phyloP scores from a whole-genome alignment of 495 filamentous ascomycete species.

The Podospora anserina region DNA sequence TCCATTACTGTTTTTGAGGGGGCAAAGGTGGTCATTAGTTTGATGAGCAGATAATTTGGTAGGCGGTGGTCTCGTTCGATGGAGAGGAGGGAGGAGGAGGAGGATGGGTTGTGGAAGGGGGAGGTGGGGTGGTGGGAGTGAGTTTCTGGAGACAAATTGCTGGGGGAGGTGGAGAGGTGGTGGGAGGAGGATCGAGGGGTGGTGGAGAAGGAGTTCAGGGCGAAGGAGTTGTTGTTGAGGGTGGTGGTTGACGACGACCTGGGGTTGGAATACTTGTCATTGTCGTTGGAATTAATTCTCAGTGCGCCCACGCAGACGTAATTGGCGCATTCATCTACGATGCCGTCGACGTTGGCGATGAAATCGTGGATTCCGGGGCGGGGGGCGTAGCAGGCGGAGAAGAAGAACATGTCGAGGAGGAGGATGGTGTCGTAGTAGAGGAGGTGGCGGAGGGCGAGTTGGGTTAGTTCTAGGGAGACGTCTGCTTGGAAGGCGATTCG shows the following conservation, averaged over 20 bases:
- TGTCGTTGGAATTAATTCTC: constrained; percentile 2
- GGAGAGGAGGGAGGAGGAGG: not conserved
- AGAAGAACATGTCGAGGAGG: constrained; percentile 90
- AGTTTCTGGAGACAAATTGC: not conserved
- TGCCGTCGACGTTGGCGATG: constrained; percentile 60
- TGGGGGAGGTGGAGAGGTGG: not conserved
- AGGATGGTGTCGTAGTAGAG: constrained; percentile 86
- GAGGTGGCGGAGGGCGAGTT: constrained; percentile 80
- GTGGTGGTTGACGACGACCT: not conserved
- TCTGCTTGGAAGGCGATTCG: constrained; percentile 80
- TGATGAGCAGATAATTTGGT: constrained; percentile 55
- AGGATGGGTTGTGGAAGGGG: not conserved
- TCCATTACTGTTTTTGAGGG: constrained; percentile 75
- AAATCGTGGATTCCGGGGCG: constrained; percentile 72
- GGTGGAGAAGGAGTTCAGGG: not conserved
- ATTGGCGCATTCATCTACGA: constrained; percentile 80
- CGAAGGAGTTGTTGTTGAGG: not conserved
- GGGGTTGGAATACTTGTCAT: not conserved
- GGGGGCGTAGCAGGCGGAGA: constrained; percentile 82
- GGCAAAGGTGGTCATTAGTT: constrained; percentile 73
- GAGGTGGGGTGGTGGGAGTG: not conserved
- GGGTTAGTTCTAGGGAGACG: constrained; percentile 76
- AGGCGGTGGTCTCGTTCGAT: constrained; percentile 29
- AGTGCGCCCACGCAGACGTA: constrained; percentile 59
- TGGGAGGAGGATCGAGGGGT: not conserved